Conservation (phyloP, 169 alveolate genomes). For the Eimeria falciformis region DNA sequence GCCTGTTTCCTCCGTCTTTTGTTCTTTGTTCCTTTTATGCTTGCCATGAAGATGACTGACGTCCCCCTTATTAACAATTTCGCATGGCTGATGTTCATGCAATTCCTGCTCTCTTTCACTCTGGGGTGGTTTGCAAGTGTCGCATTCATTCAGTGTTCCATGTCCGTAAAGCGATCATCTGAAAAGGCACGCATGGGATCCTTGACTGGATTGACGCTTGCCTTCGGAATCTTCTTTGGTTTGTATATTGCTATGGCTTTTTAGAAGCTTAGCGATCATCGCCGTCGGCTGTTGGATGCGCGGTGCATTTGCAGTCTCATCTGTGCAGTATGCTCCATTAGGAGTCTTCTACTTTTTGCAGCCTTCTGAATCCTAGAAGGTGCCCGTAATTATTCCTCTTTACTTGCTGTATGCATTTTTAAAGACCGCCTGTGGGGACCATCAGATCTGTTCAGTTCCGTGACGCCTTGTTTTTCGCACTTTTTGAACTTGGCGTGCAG, state of each 20-base stretch:
- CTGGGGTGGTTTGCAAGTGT: constrained; percentile 72
- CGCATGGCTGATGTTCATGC: constrained; percentile 47
- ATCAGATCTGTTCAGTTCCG: too few relatives aligned
- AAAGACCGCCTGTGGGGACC: too few relatives aligned
- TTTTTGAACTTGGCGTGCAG: too few relatives aligned
- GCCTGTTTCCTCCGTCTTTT: constrained; percentile 33
- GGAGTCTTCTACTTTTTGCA: too few relatives aligned
- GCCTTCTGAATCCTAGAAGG: too few relatives aligned
- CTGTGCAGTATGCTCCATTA: too few relatives aligned
- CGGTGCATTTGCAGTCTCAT: too few relatives aligned
- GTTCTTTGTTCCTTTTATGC: constrained; percentile 59
- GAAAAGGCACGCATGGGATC: constrained; percentile 73
- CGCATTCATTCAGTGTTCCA: constrained; percentile 49
- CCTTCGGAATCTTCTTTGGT: constrained; percentile 39
- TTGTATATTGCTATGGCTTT: constrained; percentile 51
- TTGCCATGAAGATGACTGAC: constrained; percentile 50
- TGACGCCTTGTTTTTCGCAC: too few relatives aligned
- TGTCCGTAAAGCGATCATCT: constrained; percentile 54
- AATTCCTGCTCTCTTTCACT: constrained; percentile 56
- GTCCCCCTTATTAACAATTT: constrained; percentile 53
- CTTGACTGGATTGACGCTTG: constrained; percentile 25
- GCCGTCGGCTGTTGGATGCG: too few relatives aligned
- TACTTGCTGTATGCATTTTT: too few relatives aligned
- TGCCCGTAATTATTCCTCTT: too few relatives aligned
- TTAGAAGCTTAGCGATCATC: background rate